A percentile compares a stretch with the other conserved stretches of the same genome.
phyloP scores from a whole-genome alignment of 495 filamentous ascomycete genomes.

The Penicillium lividum region DNA sequence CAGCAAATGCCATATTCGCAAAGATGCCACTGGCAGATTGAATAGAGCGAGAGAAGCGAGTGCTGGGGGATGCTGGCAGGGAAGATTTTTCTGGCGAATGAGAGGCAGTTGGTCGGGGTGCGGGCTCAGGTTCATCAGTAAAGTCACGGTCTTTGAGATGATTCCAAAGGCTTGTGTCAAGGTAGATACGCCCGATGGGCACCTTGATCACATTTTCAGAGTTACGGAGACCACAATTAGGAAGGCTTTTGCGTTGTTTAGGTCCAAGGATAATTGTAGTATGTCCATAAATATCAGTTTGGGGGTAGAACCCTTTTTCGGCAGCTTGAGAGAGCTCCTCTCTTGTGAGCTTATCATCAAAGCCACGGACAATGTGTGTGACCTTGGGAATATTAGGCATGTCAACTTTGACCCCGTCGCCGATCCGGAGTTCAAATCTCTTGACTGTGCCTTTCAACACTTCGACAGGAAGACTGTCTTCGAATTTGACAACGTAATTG shows the following conservation, averaged over 20 bases:
- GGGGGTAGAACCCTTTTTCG: slow-evolving; percentile 30
- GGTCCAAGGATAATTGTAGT: slow-evolving; percentile 42
- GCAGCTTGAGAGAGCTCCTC: slow-evolving; percentile 34
- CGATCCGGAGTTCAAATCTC: slow-evolving; percentile 47
- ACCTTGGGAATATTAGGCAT: slow-evolving; percentile 46
- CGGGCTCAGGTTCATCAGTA: slow-evolving; percentile 26
- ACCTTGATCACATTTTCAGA: slow-evolving; percentile 43
- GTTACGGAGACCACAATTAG: slow-evolving; percentile 29
- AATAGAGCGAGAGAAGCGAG: slow-evolving; percentile 41
- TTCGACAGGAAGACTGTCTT: slow-evolving; percentile 45
- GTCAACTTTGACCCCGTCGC: slow-evolving; percentile 55
- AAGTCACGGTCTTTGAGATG: slow-evolving; percentile 48
- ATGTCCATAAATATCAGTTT: slow-evolving; percentile 51
- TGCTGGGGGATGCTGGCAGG: slow-evolving; percentile 44
- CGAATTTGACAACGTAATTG: slow-evolving; percentile 50
- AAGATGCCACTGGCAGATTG: slow-evolving; percentile 54
- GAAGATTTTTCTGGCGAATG: slow-evolving; percentile 41
- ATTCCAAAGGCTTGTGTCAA: slow-evolving; percentile 53
- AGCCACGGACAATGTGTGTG: slow-evolving; percentile 47
- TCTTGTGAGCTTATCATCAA: slow-evolving; percentile 39
- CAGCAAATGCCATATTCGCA: slow-evolving; percentile 76
- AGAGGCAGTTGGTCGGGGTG: slow-evolving; percentile 17
- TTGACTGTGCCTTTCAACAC: slow-evolving; percentile 46
- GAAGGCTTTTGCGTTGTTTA: slow-evolving; percentile 51
- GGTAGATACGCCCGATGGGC: slow-evolving; percentile 48